phyloP scores from a whole-genome alignment of 345 rosid species.

The Brassica cretica region DNA sequence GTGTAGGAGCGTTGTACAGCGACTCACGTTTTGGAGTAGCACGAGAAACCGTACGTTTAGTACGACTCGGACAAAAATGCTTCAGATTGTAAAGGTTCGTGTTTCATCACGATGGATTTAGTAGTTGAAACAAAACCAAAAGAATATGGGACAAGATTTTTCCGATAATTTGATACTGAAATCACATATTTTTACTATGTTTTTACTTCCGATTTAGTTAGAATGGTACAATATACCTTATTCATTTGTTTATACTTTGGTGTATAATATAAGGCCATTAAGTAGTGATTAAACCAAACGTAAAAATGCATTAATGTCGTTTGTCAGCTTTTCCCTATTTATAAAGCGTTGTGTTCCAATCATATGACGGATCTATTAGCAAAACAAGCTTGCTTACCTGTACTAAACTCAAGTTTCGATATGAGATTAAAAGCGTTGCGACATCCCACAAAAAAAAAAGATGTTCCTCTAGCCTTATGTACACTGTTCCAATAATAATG shows the following conservation, averaged over 20 bases:
- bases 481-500: background rate
- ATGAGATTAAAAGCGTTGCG: background rate
- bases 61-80: constrained; percentile 18
- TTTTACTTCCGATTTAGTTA: no score
- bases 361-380: background rate
- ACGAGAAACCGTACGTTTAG: background rate
- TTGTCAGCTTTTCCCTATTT: background rate
- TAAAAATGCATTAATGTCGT: background rate
- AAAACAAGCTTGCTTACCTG: background rate
- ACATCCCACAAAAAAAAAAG: background rate
- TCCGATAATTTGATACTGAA: no score
- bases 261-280: no score
- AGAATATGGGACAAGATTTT: no score
- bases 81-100: background rate
- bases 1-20: background rate
- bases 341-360: background rate
- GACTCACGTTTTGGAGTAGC: background rate
- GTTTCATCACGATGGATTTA: background rate
- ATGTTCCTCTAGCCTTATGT: background rate
- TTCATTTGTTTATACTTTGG: no score
- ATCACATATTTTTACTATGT: no score
- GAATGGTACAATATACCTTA: no score
- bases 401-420: background rate
- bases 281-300: no score
- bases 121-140: no score